These are phyloP conservation scores for Trichoderma sp. DNA, from an alignment of 2,329 filamentous ascomycete species.

Conservation along the genomic window DNA sequence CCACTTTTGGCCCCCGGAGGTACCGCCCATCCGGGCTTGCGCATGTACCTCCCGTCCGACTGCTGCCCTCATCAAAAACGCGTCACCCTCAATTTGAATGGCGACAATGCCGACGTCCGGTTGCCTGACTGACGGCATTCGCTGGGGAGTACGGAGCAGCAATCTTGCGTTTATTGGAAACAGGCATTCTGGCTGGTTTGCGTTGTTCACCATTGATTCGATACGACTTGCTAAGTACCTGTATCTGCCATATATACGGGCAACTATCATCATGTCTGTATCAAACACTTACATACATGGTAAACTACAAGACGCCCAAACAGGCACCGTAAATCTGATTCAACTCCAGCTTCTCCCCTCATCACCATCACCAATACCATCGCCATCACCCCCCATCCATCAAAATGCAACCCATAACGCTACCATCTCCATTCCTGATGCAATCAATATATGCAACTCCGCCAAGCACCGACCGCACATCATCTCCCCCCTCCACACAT, in stretches of 20 bases:
- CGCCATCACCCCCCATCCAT: not conserved
- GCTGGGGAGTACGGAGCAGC: not conserved
- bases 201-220: too few species aligned
- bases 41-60: not conserved
- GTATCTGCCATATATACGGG: not conserved
- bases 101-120: slow-evolving; percentile 1
- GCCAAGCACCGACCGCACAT: not conserved
- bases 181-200: not conserved
- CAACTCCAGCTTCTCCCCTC: not conserved
- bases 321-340: not conserved
- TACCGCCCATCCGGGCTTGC: not conserved
- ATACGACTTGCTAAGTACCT: too few species aligned
- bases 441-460: not conserved
- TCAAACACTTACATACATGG: not conserved
- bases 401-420: not conserved
- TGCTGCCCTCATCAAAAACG: not conserved
- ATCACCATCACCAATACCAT: not conserved
- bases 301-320: not conserved
- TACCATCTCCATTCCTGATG: not conserved
- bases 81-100: slow-evolving; percentile 6
- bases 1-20: not conserved
- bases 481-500: not conserved
- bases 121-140: not conserved
- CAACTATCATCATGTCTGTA: not conserved
- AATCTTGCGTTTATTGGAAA: not conserved